Evolutionary conservation across 495 filamentous ascomycete species (phyloP).

Genomic region (Talaromyces proteolyticus): DNA sequence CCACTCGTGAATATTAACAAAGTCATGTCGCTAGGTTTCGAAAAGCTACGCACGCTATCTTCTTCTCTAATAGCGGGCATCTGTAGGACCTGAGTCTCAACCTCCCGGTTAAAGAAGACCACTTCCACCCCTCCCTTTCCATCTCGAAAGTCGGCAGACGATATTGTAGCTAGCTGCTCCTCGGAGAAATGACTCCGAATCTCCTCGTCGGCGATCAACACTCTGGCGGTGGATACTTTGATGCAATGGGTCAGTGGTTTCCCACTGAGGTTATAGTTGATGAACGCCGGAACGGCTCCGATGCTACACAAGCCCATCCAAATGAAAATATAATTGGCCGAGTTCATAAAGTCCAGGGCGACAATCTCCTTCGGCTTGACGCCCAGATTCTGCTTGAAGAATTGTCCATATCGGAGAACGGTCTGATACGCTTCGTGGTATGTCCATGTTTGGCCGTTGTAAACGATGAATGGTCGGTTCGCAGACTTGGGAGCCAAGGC

Average conservation of each 20-base stretch:
- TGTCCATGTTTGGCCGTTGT: slow-evolving; percentile 69
- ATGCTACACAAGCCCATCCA: slow-evolving; percentile 83
- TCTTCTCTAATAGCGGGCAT: slow-evolving; percentile 55
- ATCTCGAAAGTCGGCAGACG: slow-evolving; percentile 35
- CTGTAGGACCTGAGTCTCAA: slow-evolving; percentile 55
- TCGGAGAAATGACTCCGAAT: slow-evolving; percentile 45
- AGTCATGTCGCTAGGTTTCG: slow-evolving; percentile 52
- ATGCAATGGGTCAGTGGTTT: slow-evolving; percentile 77
- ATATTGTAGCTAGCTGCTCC: slow-evolving; percentile 38
- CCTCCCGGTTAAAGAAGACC: slow-evolving; percentile 53
- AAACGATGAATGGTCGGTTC: slow-evolving; percentile 61
- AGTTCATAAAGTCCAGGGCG: slow-evolving; percentile 86
- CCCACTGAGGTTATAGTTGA: slow-evolving; percentile 86
- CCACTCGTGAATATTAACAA: slow-evolving; percentile 82
- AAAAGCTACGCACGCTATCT: slow-evolving; percentile 51
- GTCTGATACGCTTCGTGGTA: slow-evolving; percentile 76
- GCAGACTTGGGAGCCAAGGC: slow-evolving; percentile 53
- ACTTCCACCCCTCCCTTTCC: slow-evolving; percentile 51
- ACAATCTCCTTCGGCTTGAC: slow-evolving; percentile 77
- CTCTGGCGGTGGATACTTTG: slow-evolving; percentile 57
- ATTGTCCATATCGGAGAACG: slow-evolving; percentile 72
- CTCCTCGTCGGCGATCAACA: slow-evolving; percentile 73
- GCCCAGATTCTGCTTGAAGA: slow-evolving; percentile 65
- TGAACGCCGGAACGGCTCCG: slow-evolving; percentile 83
- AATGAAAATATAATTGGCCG: slow-evolving; percentile 75